Base-by-base conservation (phyloP, 306 rosid species). In the Inga oerstediana region DNA sequence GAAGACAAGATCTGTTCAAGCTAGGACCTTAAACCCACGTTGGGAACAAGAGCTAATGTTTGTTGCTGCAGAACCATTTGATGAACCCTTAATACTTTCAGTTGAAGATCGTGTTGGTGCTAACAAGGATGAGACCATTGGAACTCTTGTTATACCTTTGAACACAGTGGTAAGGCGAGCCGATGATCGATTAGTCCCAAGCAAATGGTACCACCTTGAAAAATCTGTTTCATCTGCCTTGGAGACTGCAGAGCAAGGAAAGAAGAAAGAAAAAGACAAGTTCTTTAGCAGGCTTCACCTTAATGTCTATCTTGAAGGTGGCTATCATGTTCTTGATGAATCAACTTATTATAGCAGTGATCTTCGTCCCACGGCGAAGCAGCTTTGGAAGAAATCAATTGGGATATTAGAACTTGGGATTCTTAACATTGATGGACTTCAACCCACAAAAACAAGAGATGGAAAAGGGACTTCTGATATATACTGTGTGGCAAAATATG, bases 261-360 rank as follows among this genome's bases (percentile, higher is more conserved):
- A 76, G 72, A 59, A 22, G 72, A 87, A 82, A 27, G 88, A 89
- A 80, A 92, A 88, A 68, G 93, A 93, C 39, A 93, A 85, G 88
- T 96, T 96, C 75, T 85, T 85, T 32, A 91, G 97, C 68, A 86
- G 89, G 70, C 84, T 96, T 71, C 94, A 91, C 80, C 88, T 93
- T 35, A 82, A 69, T 35, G 64, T 91, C 16, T 91, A 82, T 74
- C 98, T 92, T 54, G 99, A 96, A 30, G 99, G 99, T 75, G 99
- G 99, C 59, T 96, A 93, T 87, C 99, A 96, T 79, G 99, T 96
- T 56, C 89, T 96, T 56, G 98, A 96, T 68, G 97, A 93, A 88
- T 92, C 99, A 15, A 90, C 94, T 86, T 86, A 92, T 77, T 93
- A 92, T 77, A 96, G 99, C 41, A 93, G 98, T 24, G 99, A 96